Evolutionary conservation across 2,329 filamentous ascomycete genomes (phyloP).

Genomic region (Stemphylium beticola): DNA sequence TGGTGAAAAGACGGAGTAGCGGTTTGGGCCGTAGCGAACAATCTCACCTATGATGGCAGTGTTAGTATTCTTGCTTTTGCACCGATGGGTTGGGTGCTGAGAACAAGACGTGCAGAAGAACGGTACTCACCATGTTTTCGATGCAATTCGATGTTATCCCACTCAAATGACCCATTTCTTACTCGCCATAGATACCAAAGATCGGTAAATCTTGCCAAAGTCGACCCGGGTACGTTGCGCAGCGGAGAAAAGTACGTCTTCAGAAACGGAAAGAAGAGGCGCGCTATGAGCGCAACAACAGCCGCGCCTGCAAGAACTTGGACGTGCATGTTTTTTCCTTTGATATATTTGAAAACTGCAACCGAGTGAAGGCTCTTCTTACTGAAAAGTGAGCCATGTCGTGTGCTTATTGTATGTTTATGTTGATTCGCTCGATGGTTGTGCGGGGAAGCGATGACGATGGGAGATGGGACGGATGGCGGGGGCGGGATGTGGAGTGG

Average conservation of each 20-base stretch:
- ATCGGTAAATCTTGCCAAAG: conserved; percentile 15
- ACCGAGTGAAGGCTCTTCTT: too few species aligned
- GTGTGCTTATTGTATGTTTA: too few species aligned
- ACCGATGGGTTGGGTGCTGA: background rate
- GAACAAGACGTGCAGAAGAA: background rate
- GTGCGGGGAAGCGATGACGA: conserved; percentile 7
- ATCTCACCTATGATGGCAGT: conserved; percentile 4
- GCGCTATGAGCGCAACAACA: conserved; percentile 6
- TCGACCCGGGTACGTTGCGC: conserved; percentile 15
- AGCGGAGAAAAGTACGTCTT: conserved; percentile 11
- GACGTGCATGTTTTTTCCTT: conserved; percentile 6
- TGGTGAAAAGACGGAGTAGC: conserved; percentile 10
- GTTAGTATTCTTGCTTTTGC: background rate
- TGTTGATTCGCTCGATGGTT: too few species aligned
- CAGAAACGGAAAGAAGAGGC: conserved; percentile 10
- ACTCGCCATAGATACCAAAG: conserved; percentile 21
- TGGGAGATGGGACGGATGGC: background rate
- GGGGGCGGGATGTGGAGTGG: too few species aligned
- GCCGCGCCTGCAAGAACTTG: conserved; percentile 2
- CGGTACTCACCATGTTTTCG: conserved; percentile 12
- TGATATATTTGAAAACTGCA: background rate
- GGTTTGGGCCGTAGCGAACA: conserved; percentile 17
- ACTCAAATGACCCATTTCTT: conserved; percentile 7
- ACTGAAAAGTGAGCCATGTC: too few species aligned
- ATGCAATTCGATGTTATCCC: conserved; percentile 21